Evolutionary conservation across 208 protist genomes (phyloP), one percentile per base, ranked within the genome.

Genomic region (Crithidia fasciculata): DNA sequence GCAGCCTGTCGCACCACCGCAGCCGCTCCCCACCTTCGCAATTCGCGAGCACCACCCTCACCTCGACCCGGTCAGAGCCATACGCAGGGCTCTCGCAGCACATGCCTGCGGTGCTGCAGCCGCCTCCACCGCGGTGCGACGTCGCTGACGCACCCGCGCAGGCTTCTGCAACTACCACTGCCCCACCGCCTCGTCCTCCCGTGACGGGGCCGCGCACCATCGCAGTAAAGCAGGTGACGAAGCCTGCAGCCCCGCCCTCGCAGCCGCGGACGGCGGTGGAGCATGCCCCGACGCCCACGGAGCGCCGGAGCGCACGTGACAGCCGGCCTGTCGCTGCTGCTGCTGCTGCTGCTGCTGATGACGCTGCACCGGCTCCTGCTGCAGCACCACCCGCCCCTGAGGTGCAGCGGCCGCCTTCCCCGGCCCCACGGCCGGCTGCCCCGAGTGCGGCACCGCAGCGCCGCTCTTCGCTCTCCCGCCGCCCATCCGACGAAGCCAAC

Each of bases 1-100:
- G 66, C 43, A 69, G 54, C 44, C 64, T 43, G 28, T 74, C 76
- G 43, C 56, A 43, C 3, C 5, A 66, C 15, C 47, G 58, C 47
- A 73, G 58, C 68, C 45, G 28, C 37, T 54, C 47, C 4, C 44
- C 28, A 5, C 36, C 62, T 4, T 73, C 58, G 49, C 45, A 16
- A 39, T 45, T 65, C 15, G 41, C 53, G 4, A 36, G 36, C 4
- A 47, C 65, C 2, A 5, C 56, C 49, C 12, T 43, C 6, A 52
- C 28, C 43, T 47, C 65, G 8, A n/a, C 53, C 13, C 39, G 45
- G 10, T 70, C 65, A 4, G 16, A 40, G 12, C 53, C 43, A 9
- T n/a, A 49, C 4, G 41, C 65, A 4, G 52, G 50, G 53, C 65
- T 61, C 40, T 53, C 47, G 9, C 65, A 70, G 41, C 65, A 70